A percentile compares a stretch with the other conserved stretches of the same genome.
Conservation (phyloP, 441 rosid species). For the Omphalea diandra region DNA sequence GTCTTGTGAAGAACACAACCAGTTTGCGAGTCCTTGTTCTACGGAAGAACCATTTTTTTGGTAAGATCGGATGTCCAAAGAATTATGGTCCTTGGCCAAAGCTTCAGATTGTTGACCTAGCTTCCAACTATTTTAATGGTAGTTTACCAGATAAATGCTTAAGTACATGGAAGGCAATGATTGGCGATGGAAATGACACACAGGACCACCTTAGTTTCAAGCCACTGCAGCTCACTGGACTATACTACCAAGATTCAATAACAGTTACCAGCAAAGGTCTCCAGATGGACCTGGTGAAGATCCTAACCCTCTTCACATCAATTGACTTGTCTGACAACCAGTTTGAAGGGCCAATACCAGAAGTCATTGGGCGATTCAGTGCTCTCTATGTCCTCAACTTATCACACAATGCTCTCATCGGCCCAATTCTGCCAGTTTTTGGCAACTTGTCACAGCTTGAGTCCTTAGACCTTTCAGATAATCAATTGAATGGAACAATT, state of each 20-base stretch:
- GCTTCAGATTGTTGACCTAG: constrained; percentile 71
- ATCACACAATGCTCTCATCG: constrained; percentile 17
- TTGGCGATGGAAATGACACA: neutral
- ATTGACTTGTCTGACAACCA: constrained; percentile 23
- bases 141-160: constrained; percentile 18
- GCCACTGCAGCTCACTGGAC: neutral
- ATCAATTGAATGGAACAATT: constrained; percentile 8
- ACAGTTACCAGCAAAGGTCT: constrained; percentile 52
- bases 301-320: constrained; percentile 42
- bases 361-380: neutral
- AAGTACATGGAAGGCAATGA: constrained; percentile 23
- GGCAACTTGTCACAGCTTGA: constrained; percentile 8
- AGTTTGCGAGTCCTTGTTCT: constrained; percentile 49
- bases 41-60: constrained; percentile 48
- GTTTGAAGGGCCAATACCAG: constrained; percentile 16
- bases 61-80: constrained; percentile 30
- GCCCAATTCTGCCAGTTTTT: constrained; percentile 7
- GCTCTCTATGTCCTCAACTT: constrained; percentile 19
- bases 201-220: neutral
- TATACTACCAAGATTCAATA: constrained; percentile 41
- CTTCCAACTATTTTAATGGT: constrained; percentile 42
- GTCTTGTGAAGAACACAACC: constrained; percentile 38
- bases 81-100: constrained; percentile 31
- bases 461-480: constrained; percentile 17
- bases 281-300: constrained; percentile 40